Evolutionary conservation across 306 rosid genomes (phyloP), one percentile per base, ranked within the genome.

Genomic region (Vigna hirtella): DNA sequence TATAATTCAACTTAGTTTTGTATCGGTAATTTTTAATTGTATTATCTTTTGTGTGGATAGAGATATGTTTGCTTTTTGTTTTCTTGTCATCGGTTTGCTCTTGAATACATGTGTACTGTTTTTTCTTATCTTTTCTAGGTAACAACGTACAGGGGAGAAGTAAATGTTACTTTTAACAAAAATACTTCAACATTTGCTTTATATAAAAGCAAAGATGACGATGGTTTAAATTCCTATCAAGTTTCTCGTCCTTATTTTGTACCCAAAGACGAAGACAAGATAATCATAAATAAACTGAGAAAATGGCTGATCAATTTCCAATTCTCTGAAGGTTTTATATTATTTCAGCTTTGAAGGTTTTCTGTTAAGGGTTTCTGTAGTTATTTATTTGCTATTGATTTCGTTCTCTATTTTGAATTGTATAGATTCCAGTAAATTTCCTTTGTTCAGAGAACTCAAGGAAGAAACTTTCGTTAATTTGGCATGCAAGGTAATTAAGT

Each of bases 401-500:
- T 34, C 70, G 55, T 58, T 59, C 67, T 17, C 52, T 58, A 51
- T 59, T 74, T 58, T 50, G 65, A 5, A 22, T 5, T 55, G 14
- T 83, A 82, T 59, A 94, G 98, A 84, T 72, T 43, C 79, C 24
- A 43, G 57, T 64, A 43, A 76, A 36, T 89, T 84, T 82, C 71
- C 66, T 1, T 65, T 74, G 62, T 26, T 88, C 24, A 83, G 88
- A 52, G 85, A 89, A 77, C 55, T 90, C 69, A 87, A 83, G 52
- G 88, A 84, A 67, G 89, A 85, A 5, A 11, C 1, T 64, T 34
- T 5, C 12, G 6, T 82, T 17, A 72, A 90, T 88, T 70, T 94
- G 88, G 78, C 83, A 9, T 89, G 97, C 87, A 89, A 94, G 94
- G 98, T 94, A 85, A 76, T 77, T 73, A 26, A 32, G 28, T 7